Conservation (phyloP, 345 rosid species). For the Gossypium anomalum region DNA sequence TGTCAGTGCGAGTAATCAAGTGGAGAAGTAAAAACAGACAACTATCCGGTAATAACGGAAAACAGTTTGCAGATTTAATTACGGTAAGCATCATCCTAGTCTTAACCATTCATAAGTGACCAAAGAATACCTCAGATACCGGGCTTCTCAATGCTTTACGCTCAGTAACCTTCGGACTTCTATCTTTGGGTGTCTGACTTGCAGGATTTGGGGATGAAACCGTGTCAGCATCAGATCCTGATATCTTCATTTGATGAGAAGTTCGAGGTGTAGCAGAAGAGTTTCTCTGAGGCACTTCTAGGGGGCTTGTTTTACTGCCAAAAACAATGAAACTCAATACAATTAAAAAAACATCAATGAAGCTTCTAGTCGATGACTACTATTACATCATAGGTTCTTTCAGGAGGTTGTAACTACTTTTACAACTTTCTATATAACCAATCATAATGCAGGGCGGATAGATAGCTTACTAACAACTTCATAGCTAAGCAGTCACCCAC, state of each 20-base stretch:
- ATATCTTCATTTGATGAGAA: conserved; percentile 61
- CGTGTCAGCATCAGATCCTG: conserved; percentile 42
- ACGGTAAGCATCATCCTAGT: neutral
- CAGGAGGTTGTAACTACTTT: conserved; percentile 10
- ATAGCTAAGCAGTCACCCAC: conserved; percentile 19
- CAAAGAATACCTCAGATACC: conserved; percentile 56
- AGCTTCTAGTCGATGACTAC: neutral
- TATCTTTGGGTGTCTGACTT: conserved; percentile 58
- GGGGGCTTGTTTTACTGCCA: conserved; percentile 44
- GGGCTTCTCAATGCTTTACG: conserved; percentile 69
- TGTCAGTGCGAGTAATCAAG: neutral
- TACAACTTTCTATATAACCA: neutral
- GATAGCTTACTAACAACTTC: conserved; percentile 11
- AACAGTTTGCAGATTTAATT: neutral
- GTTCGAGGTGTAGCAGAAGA: conserved; percentile 63
- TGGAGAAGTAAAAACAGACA: neutral
- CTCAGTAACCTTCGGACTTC: conserved; percentile 66
- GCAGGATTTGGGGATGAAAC: conserved; percentile 46
- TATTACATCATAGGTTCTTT: neutral
- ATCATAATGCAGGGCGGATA: neutral
- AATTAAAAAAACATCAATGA: neutral
- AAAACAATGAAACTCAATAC: conserved; percentile 10
- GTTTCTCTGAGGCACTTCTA: conserved; percentile 67
- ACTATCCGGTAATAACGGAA: neutral
- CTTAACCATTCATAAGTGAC: neutral